A percentile compares a stretch with the other conserved stretches of the same genome.
phyloP scores from a whole-genome alignment of 805 yeast species.

The Ogataea dorogensis region DNA sequence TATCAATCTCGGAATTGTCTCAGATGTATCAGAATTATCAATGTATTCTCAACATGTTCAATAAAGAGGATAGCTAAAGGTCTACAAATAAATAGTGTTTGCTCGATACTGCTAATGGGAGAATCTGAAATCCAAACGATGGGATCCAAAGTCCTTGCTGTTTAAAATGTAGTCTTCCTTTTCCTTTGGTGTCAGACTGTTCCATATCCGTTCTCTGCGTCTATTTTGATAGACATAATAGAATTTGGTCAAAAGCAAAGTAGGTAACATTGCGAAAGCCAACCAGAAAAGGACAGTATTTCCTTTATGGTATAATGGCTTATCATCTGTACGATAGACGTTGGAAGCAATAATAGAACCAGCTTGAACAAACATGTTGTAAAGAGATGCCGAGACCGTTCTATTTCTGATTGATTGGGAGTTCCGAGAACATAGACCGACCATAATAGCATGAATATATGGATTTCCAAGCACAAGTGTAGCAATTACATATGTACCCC shows the following conservation, averaged over 20 bases:
- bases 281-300: constrained; percentile 42
- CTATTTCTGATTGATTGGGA: constrained; percentile 62
- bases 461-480: constrained; percentile 41
- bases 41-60: constrained; percentile 18
- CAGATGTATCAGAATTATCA: constrained; percentile 31
- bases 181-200: constrained; percentile 47
- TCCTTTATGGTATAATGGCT: constrained; percentile 60
- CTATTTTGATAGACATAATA: constrained; percentile 45
- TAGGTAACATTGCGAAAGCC: constrained; percentile 31
- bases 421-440: constrained; percentile 61
- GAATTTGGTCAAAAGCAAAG: constrained; percentile 30
- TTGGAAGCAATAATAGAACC: constrained; percentile 54
- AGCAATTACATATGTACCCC: constrained; percentile 29
- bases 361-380: constrained; percentile 62
- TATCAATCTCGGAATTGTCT: constrained; percentile 28
- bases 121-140: constrained; percentile 49
- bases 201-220: constrained; percentile 50
- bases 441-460: constrained; percentile 53
- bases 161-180: constrained; percentile 43
- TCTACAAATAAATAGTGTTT: not conserved
- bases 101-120: constrained; percentile 18
- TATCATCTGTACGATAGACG: constrained; percentile 55
- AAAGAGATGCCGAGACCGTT: constrained; percentile 63
- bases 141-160: constrained; percentile 55
- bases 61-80: constrained; percentile 3